These are phyloP conservation scores for Odontarrhena argentea DNA, from an alignment of 345 rosid genomes.

Conservation along the genomic window DNA sequence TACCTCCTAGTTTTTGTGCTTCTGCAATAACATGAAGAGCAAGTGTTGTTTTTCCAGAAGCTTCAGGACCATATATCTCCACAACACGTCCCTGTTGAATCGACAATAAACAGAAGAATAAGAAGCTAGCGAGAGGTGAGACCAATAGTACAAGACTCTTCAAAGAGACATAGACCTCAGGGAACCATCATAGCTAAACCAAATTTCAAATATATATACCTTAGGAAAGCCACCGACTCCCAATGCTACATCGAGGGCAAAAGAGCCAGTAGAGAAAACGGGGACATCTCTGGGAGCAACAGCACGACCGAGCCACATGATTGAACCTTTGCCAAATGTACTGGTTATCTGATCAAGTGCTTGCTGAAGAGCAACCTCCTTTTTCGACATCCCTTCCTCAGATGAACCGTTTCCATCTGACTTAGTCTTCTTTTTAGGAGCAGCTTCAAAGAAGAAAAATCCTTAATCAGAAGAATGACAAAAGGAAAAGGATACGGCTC, in stretches of 20 bases:
- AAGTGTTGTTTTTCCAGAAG: constrained; percentile 98
- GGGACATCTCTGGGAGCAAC: constrained; percentile 68
- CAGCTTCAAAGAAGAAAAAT: constrained; percentile 46
- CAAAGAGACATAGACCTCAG: constrained; percentile 14
- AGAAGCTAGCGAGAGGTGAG: constrained; percentile 29
- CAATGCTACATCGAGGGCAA: constrained; percentile 78
- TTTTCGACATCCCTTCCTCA: constrained; percentile 78
- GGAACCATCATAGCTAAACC: not conserved
- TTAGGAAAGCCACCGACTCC: constrained; percentile 96
- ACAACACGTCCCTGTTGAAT: constrained; percentile 87
- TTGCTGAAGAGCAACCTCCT: constrained; percentile 80
- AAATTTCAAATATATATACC: constrained; percentile 46
- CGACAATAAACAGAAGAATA: constrained; percentile 1
- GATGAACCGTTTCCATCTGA: constrained; percentile 71
- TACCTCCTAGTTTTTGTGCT: constrained; percentile 98
- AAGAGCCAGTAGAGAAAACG: constrained; percentile 86
- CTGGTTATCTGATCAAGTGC: constrained; percentile 89
- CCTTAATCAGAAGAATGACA: constrained; percentile 3
- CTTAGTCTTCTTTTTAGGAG: constrained; percentile 57
- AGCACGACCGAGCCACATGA: constrained; percentile 92
- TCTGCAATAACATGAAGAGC: constrained; percentile 96
- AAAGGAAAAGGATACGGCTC: not conserved
- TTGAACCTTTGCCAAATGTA: constrained; percentile 84
- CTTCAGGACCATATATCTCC: constrained; percentile 99
- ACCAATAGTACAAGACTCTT: constrained; percentile 9